Evolutionary conservation across 805 yeast species (phyloP), one percentile per base, ranked within the genome.

Genomic region (Metschnikowia borealis): DNA sequence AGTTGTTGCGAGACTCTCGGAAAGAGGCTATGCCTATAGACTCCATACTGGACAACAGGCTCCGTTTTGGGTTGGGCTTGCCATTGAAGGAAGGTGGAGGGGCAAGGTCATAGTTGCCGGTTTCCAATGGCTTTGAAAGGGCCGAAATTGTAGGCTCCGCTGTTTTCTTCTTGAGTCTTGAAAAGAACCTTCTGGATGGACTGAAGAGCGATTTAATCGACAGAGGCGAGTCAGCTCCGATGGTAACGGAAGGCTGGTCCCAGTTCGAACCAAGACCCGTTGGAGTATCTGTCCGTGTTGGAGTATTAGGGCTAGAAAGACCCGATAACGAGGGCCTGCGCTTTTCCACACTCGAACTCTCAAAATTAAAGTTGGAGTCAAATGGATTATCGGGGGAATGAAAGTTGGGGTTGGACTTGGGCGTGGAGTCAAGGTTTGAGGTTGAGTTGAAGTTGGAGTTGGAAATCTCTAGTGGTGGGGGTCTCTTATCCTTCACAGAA

Each of bases 151-250:
- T 69, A 7, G 52, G 55, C 39, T 55, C 57, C 15, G 48, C 45
- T 15, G 52, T 37, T 37, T 58, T 60, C 42, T 50, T 53, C 45
- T 63, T 66, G 46, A 65, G 59, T 31, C 66, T 55, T 3, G 67
- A 53, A 54, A 71, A 69, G 41, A 68, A 71, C 32, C 74, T 58
- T 44, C 64, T 51, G 1, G 75, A 66, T 10, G 78, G 78, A 55
- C 75, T 71, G 55, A 70, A 72, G 23, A 69, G 56, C 6, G 69
- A 60, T 32, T 58, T 59, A 39, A 61, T 38, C 39, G 68, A 60
- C 51, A 65, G 62, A 10, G 75, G 75, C 38, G 74, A 68, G 21
- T 65, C 62, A 18, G 73, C 74, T 6, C 77, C 77, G 33, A 73
- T 69, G 3, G 70, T 65, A 11, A 70, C 67, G 2, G 61, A 33